Percentiles rank a stretch among this genome's conserved stretches.
Evolutionary conservation across 2,329 filamentous ascomycete genomes (phyloP).

Genomic region (Pleomassaria siparia): DNA sequence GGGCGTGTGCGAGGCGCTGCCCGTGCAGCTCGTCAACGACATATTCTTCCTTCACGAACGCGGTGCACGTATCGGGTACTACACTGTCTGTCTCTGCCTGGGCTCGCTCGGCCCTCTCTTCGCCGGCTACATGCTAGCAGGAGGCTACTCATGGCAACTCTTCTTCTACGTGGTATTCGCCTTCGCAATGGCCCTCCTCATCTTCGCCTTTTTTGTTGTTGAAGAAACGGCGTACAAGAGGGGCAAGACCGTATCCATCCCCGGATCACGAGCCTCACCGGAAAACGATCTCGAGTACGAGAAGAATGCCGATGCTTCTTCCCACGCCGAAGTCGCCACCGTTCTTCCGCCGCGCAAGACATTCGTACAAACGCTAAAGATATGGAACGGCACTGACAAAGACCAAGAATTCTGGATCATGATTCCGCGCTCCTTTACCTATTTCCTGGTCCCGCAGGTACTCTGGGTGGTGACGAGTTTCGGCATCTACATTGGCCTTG

Average conservation of each 20-base stretch:
- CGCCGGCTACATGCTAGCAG: conserved; percentile 63
- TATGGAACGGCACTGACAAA: conserved; percentile 36
- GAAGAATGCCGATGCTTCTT: conserved; percentile 17
- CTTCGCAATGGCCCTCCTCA: conserved; percentile 49
- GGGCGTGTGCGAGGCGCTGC: conserved; percentile 50
- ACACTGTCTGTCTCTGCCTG: conserved; percentile 61
- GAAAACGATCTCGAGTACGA: conserved; percentile 4
- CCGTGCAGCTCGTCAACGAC: conserved; percentile 52
- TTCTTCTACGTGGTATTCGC: conserved; percentile 64
- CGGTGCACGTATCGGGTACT: conserved; percentile 58
- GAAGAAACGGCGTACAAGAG: conserved; percentile 60
- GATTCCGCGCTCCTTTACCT: conserved; percentile 36
- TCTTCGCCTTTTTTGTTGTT: conserved; percentile 58
- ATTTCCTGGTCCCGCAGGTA: conserved; percentile 41
- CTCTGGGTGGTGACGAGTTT: conserved; percentile 43
- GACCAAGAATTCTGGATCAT: conserved; percentile 41
- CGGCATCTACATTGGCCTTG: conserved; percentile 43
- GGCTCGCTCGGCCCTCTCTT: conserved; percentile 60
- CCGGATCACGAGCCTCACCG: background rate
- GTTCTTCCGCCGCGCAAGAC: conserved; percentile 27
- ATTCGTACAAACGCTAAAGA: conserved; percentile 33
- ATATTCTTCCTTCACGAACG: conserved; percentile 53
- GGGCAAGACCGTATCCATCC: background rate
- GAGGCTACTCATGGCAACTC: conserved; percentile 60
- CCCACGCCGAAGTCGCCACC: conserved; percentile 25